A percentile compares a stretch with the other conserved stretches of the same genome.
phyloP scores from a whole-genome alignment of 768 basidiomycete genomes.

The Hirschioporus abietinus region DNA sequence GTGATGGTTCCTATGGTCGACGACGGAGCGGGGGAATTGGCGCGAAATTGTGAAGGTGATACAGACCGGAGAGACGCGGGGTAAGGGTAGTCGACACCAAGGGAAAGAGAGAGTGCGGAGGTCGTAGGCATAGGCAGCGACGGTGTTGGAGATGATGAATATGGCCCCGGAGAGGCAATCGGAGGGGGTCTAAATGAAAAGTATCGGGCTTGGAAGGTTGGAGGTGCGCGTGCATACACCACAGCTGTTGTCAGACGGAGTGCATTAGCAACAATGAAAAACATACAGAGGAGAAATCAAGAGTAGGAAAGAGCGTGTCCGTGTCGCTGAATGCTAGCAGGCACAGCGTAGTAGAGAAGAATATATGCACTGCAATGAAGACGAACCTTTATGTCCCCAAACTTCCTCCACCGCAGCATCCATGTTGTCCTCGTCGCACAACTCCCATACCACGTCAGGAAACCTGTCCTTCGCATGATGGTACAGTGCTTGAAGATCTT shows the following conservation, averaged over 20 bases:
- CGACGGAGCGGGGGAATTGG: slow-evolving; percentile 33
- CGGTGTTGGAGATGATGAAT: slow-evolving; percentile 42
- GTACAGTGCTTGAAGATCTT: slow-evolving; percentile 75
- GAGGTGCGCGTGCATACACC: slow-evolving; percentile 91
- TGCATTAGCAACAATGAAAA: neutral
- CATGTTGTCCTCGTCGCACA: slow-evolving; percentile 43
- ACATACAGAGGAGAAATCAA: neutral
- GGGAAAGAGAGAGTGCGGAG: slow-evolving; percentile 55
- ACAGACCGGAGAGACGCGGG: slow-evolving; percentile 41
- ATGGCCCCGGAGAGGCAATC: slow-evolving; percentile 45
- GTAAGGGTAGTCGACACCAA: slow-evolving; percentile 38
- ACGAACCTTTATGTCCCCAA: slow-evolving; percentile 93
- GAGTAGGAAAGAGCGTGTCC: neutral
- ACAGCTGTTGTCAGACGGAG: slow-evolving; percentile 50
- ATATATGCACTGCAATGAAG: neutral
- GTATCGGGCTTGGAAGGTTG: slow-evolving; percentile 84
- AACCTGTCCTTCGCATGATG: slow-evolving; percentile 84
- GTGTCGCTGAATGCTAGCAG: neutral
- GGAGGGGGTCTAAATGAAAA: slow-evolving; percentile 71
- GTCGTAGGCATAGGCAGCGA: slow-evolving; percentile 46
- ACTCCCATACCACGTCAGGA: slow-evolving; percentile 95
- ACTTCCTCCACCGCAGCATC: slow-evolving; percentile 47
- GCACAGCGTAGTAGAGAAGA: slow-evolving; percentile 5
- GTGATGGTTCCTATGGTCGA: slow-evolving; percentile 41
- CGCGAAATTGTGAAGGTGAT: slow-evolving; percentile 39